Percentiles rank a stretch among this genome's conserved stretches.
These are phyloP conservation scores for Botrytis hyacinthi DNA, from an alignment of 2,329 filamentous ascomycete genomes.

Conservation along the genomic window DNA sequence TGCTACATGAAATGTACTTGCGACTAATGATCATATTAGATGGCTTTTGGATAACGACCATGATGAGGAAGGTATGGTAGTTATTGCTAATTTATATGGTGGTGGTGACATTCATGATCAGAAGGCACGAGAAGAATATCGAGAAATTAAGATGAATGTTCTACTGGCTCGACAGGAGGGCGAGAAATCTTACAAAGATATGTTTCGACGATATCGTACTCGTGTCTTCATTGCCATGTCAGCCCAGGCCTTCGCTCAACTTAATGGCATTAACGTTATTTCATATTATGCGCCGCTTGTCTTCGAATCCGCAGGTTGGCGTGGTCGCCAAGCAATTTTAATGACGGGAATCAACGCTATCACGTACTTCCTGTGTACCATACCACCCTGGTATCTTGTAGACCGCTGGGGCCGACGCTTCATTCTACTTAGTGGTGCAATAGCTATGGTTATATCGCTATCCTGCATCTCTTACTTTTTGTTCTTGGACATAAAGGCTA, in stretches of 20 bases:
- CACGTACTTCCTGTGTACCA: conserved; percentile 86
- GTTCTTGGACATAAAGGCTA: conserved; percentile 75
- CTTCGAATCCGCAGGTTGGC: conserved; percentile 96
- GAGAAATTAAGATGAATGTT: conserved; percentile 98
- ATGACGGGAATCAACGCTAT: conserved; percentile 97
- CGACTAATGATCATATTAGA: conserved; percentile 48
- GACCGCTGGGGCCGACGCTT: conserved; percentile 86
- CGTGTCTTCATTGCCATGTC: conserved; percentile 99
- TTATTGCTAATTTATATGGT: conserved; percentile 96
- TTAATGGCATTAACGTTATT: conserved; percentile 99
- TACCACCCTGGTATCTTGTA: conserved; percentile 96
- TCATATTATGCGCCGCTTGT: conserved; percentile 97
- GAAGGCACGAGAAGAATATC: conserved; percentile 92
- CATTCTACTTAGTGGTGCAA: conserved; percentile 84
- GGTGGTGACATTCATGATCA: conserved; percentile 91
- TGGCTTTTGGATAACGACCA: conserved; percentile 98
- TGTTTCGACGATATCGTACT: conserved; percentile 90
- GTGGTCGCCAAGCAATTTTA: conserved; percentile 82
- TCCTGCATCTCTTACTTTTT: conserved; percentile 94
- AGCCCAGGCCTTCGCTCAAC: conserved; percentile 88
- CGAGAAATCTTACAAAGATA: conserved; percentile 84
- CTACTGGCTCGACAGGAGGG: conserved; percentile 91
- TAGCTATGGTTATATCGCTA: conserved; percentile 85
- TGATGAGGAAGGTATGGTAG: conserved; percentile 96
- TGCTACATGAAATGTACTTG: not conserved